phyloP scores from a whole-genome alignment of 2,329 filamentous ascomycete species.

The Tolypocladium tundrense region DNA sequence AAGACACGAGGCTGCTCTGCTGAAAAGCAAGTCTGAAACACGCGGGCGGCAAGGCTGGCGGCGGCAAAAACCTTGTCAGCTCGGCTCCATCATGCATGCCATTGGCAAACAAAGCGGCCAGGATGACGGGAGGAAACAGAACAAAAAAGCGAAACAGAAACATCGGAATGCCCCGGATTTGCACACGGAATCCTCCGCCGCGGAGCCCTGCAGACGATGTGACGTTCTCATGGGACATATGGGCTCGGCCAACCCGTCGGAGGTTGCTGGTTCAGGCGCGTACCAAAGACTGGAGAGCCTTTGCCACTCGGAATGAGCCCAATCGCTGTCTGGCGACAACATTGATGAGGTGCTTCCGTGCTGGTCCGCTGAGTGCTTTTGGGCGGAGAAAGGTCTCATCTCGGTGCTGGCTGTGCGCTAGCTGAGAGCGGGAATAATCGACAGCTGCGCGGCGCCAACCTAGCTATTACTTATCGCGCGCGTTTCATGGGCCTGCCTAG shows the following conservation, averaged over 20 bases:
- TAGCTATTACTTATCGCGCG: conserved; percentile 1
- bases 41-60: neutral
- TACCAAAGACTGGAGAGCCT: no score
- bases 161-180: neutral
- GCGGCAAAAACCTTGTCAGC: neutral
- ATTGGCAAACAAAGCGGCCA: neutral
- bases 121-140: neutral
- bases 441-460: neutral
- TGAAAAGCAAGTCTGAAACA: neutral
- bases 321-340: neutral
- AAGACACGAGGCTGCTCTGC: neutral
- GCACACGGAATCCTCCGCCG: neutral
- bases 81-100: neutral
- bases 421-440: neutral
- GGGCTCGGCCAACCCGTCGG: neutral
- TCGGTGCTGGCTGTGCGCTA: neutral
- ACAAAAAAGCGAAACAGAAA: neutral
- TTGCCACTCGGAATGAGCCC: no score
- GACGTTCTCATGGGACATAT: neutral
- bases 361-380: neutral
- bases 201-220: neutral
- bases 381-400: neutral
- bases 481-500: conserved; percentile 12
- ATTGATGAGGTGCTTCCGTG: neutral
- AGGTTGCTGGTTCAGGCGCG: neutral